Evolutionary conservation across 2,329 filamentous ascomycete species (phyloP), one percentile per base, ranked within the genome.

Genomic region (Mycocentrospora acerina): DNA sequence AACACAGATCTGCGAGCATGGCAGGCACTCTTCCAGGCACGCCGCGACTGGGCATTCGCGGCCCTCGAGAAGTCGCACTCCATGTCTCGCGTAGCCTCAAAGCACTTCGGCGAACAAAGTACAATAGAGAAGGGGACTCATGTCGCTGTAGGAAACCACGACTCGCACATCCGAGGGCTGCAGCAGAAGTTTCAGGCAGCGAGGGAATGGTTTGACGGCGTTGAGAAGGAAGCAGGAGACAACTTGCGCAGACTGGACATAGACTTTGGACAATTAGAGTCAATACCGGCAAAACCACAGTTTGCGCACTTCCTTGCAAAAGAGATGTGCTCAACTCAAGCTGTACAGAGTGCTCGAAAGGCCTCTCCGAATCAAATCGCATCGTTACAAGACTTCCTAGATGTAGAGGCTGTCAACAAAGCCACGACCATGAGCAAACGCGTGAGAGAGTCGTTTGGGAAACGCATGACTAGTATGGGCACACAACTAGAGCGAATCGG

Each of bases 71-170:
- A 85, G 51, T 91, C 88, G 54, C 75, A 75, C 33, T 72, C 72
- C 33, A 84, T 89, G 72, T 81, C 83, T 35, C 71, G 74, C 35
- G 70, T 76, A 46, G 77, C 82, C 14, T 75, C 81, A 55, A 77
- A 83, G 39, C 79, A 87, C 50, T 86, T 88, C 59, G 74, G 75
- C 35, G 86, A 90, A 66, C 84, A 86, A 59, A 80, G 83, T 32
- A 81, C 87, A 35, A 90, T 95, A 64, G 77, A 88, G 59, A 82
- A 84, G 45, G 90, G 86, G 41, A 78, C 94, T 32, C 83, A 88
- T 47, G 88, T 93, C 17, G 93, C 91, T 6, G 82, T 95, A 15
- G 83, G 85, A 47, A 98, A 96, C 57, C 77, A 91, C 39, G 83
- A 90, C 56, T 79, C 82, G 13, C 87, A 88, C 60, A 78, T 90